phyloP scores from a whole-genome alignment of 345 rosid genomes.

The Eucalyptus pumila region DNA sequence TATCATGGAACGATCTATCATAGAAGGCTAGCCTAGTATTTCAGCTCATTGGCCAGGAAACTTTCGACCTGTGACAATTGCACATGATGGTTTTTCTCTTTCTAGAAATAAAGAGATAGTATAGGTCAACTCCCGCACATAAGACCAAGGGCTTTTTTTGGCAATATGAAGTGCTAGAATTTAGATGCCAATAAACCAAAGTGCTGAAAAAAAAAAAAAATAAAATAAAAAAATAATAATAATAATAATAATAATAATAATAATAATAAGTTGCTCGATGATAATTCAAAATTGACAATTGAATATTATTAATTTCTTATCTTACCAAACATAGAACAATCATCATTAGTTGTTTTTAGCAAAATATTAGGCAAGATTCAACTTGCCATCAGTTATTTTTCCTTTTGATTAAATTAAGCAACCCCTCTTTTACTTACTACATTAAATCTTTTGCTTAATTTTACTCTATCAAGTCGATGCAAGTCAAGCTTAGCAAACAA shows the following conservation, averaged over 20 bases:
- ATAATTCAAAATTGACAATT: neutral
- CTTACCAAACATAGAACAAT: neutral
- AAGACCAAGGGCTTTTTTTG: neutral
- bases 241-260: too few relatives aligned
- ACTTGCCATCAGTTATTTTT: neutral
- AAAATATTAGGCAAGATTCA: neutral
- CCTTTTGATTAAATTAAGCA: neutral
- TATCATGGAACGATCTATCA: neutral
- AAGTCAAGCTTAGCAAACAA: neutral
- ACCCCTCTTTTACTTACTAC: neutral
- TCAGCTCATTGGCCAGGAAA: fast-evolving
- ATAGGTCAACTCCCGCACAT: neutral
- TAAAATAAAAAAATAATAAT: too few relatives aligned
- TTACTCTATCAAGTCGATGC: neutral
- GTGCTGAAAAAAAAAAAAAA: neutral
- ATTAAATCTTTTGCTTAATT: neutral
- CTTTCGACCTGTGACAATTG: neutral
- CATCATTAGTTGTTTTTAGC: neutral
- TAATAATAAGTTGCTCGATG: too few relatives aligned
- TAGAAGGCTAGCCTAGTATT: neutral
- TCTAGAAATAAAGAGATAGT: neutral
- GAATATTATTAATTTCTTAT: neutral
- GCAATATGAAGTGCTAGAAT: neutral
- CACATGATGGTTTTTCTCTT: neutral
- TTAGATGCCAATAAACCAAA: neutral